Conservation (phyloP, 2,329 filamentous ascomycete genomes). For the Fusarium torulosum region DNA sequence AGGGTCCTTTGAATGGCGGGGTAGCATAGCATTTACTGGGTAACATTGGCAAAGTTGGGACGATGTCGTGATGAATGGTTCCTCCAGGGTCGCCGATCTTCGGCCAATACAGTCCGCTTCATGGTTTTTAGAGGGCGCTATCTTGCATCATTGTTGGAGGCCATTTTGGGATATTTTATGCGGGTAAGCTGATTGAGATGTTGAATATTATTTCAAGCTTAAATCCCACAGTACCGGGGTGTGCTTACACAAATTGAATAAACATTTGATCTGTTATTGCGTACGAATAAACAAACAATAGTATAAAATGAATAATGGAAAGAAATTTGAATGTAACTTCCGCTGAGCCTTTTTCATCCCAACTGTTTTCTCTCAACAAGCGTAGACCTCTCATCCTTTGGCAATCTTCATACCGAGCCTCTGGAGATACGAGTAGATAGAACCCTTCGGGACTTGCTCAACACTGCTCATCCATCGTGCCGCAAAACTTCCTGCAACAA, state of each 20-base stretch:
- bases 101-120: slow-evolving; percentile 12
- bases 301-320: no score
- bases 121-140: slow-evolving; percentile 22
- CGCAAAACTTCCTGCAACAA: slow-evolving; percentile 38
- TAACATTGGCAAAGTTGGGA: slow-evolving; percentile 6
- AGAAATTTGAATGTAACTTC: fast-evolving
- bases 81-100: slow-evolving; percentile 35
- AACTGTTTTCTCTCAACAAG: no score
- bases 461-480: slow-evolving; percentile 45
- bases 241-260: no score
- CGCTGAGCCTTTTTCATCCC: neutral
- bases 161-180: neutral
- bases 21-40: slow-evolving; percentile 29
- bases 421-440: slow-evolving; percentile 43
- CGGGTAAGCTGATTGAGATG: neutral
- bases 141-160: neutral
- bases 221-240: neutral
- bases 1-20: slow-evolving; percentile 32
- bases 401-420: slow-evolving; percentile 36
- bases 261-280: no score
- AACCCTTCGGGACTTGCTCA: slow-evolving; percentile 31
- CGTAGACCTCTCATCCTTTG: neutral
- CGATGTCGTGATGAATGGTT: slow-evolving; percentile 35
- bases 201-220: neutral
- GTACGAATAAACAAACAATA: no score